Evolutionary conservation across 1,139 yeast genomes (phyloP).

Genomic region (Suhomyces taliae): DNA sequence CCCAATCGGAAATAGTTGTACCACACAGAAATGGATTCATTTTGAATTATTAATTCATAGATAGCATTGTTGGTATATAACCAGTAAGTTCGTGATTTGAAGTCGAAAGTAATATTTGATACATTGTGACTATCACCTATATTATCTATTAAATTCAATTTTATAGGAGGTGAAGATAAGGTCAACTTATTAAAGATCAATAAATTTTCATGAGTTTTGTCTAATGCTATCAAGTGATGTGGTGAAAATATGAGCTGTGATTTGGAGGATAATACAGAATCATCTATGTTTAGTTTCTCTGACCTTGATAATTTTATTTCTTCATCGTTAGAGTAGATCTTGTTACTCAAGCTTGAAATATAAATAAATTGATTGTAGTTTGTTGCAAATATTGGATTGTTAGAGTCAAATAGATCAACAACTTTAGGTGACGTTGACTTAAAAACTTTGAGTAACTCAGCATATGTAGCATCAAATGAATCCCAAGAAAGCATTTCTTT

Average conservation of each 20-base stretch:
- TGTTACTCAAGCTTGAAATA: slow-evolving; percentile 17
- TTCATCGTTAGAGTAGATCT: slow-evolving; percentile 27
- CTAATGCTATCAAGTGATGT: slow-evolving; percentile 14
- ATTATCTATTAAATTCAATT: slow-evolving; percentile 6
- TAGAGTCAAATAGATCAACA: slow-evolving; percentile 10
- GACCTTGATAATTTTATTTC: slow-evolving; percentile 26
- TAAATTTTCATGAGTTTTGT: slow-evolving; percentile 9
- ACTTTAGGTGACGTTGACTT: slow-evolving; percentile 22
- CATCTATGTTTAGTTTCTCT: slow-evolving; percentile 14
- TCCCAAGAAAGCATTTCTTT: slow-evolving; percentile 32
- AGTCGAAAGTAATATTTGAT: slow-evolving; percentile 63
- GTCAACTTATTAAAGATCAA: slow-evolving; percentile 15
- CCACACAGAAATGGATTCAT: slow-evolving; percentile 81
- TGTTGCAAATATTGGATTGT: slow-evolving; percentile 13
- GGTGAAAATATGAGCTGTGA: slow-evolving; percentile 10
- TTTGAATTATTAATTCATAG: slow-evolving; percentile 65
- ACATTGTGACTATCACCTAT: slow-evolving; percentile 34
- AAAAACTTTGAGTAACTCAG: slow-evolving; percentile 32
- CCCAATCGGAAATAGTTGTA: slow-evolving; percentile 60
- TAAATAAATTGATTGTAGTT: slow-evolving; percentile 18
- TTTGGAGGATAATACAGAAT: slow-evolving; percentile 2
- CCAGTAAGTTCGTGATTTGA: slow-evolving; percentile 34
- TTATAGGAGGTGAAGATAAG: slow-evolving; percentile 4
- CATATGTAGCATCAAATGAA: slow-evolving; percentile 31
- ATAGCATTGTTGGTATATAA: slow-evolving; percentile 30